Evolutionary conservation across 1,284 basidiomycete species (phyloP), one percentile per base, ranked within the genome.

Genomic region (Omphalotus olearius): DNA sequence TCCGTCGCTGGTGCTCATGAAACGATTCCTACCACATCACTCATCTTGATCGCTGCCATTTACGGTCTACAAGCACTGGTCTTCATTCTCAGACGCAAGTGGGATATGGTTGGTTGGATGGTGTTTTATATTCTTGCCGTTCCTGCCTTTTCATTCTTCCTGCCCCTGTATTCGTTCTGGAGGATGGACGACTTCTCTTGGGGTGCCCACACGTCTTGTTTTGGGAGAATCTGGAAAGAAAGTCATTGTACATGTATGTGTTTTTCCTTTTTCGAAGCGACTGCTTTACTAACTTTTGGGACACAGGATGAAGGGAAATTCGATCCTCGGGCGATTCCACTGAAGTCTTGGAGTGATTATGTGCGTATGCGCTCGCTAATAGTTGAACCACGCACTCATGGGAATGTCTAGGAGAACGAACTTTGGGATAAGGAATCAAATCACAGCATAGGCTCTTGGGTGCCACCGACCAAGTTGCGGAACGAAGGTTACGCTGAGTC

Each of bases 131-230:
- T 98, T 65, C 67, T 93, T 17, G 94, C 93, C 48, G 93, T 96
- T 58, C 93, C 93, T 3, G 82, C 82, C 45, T 95, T 93, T 76
- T 94, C 94, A 16, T 88, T 99, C 74, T 80, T 94, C 70, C 79
- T 98, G 37, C 96, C 95, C 0, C 72, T 98, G 17, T 98, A 98
- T 69, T 96, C 96, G 1, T 98, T 98, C 85, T 99, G 95, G 96
- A 85, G 80, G 60, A 98, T 98, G 95, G 96, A 98, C 70, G 93
- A 97, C 71, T 98, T 98, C 82, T 95, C 92, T 3, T 97, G 93
- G 97, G 97, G 97, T 82, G 80, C 82, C 44, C n/a, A 97, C 94
- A 17, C 91, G 91, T 83, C 69, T 95, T 56, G 95, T 99, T 30
- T 74, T 97, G 59, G 96, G 95, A 60, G 96, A 99, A 70, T 81